Conservation (phyloP, 163 green algal genomes). For the Scenedesmus sp. region DNA sequence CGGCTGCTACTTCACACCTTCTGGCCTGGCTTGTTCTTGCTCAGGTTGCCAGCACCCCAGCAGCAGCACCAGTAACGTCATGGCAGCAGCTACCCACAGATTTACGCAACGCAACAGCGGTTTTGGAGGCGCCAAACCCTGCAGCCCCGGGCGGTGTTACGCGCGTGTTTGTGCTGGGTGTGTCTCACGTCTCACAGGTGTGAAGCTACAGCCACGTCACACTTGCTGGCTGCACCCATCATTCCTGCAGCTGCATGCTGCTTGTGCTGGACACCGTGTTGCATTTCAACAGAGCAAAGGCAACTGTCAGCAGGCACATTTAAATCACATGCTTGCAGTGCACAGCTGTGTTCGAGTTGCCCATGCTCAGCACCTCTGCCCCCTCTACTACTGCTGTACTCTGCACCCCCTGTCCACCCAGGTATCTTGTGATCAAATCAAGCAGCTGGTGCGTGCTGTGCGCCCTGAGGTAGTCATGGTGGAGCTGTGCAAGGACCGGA, state of each 20-base stretch:
- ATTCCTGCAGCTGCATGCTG: not conserved
- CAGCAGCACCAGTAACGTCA: not conserved
- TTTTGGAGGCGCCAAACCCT: constrained; percentile 71
- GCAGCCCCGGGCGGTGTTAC: constrained; percentile 60
- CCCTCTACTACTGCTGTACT: constrained; percentile 1
- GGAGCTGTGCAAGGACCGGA: constrained; percentile 88
- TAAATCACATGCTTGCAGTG: not conserved
- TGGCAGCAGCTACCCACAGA: constrained; percentile 55
- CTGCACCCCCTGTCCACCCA: not conserved
- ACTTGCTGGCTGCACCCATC: not conserved
- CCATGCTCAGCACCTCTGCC: not conserved
- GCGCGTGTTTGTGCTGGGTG: constrained; percentile 82
- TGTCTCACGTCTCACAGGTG: constrained; percentile 83
- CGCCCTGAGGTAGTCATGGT: constrained; percentile 80
- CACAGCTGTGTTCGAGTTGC: not conserved
- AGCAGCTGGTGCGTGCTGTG: constrained; percentile 72
- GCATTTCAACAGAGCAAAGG: too few species aligned
- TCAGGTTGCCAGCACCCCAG: not conserved
- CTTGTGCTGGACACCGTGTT: not conserved
- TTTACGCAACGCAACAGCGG: constrained; percentile 64
- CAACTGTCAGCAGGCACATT: not conserved
- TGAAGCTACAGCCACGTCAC: constrained; percentile 44
- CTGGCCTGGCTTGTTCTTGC: not conserved
- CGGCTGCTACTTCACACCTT: not conserved
- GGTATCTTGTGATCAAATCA: constrained; percentile 27